Evolutionary conservation across 768 basidiomycete species (phyloP).

Genomic region (Rhodosporidiobolus odoratus): DNA sequence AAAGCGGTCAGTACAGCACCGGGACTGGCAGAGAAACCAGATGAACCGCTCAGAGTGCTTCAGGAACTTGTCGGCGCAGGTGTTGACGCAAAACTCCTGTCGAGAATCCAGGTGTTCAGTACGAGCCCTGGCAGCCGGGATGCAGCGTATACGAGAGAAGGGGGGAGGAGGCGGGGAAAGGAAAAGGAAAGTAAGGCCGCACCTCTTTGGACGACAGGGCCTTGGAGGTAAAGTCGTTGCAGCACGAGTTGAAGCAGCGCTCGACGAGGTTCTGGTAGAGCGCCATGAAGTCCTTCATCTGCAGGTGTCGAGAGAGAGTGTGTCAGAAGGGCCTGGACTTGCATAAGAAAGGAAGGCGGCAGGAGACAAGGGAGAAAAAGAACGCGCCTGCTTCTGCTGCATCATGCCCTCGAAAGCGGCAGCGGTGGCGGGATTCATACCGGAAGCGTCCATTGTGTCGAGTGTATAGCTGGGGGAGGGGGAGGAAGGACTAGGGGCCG

Average conservation of each 20-base stretch:
- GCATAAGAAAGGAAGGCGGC: not conserved
- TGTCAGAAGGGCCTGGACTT: not conserved
- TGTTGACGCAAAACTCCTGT: slow-evolving; percentile 86
- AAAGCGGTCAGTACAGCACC: not conserved
- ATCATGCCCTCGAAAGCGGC: slow-evolving; percentile 92
- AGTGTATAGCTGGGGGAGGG: not conserved
- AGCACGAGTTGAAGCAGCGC: slow-evolving; percentile 89
- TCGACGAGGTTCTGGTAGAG: slow-evolving; percentile 93
- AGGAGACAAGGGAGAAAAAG: not conserved
- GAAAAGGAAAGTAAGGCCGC: slow-evolving; percentile 6
- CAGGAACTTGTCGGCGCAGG: slow-evolving; percentile 96
- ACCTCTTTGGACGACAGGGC: slow-evolving; percentile 90
- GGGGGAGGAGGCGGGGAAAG: not conserved
- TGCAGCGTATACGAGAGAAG: too few species aligned
- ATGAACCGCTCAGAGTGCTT: slow-evolving; percentile 51
- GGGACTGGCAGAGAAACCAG: not conserved
- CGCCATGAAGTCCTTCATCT: slow-evolving; percentile 98
- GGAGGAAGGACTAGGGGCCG: not conserved
- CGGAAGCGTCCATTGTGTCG: slow-evolving; percentile 41
- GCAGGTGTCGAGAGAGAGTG: not conserved
- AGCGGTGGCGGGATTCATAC: slow-evolving; percentile 80
- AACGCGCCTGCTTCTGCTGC: slow-evolving; percentile 85
- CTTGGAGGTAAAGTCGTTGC: slow-evolving; percentile 95
- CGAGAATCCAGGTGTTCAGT: not conserved
- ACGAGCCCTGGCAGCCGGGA: too few species aligned